Conservation (phyloP, 1,284 basidiomycete species). For the Quambalaria eucalypti region DNA sequence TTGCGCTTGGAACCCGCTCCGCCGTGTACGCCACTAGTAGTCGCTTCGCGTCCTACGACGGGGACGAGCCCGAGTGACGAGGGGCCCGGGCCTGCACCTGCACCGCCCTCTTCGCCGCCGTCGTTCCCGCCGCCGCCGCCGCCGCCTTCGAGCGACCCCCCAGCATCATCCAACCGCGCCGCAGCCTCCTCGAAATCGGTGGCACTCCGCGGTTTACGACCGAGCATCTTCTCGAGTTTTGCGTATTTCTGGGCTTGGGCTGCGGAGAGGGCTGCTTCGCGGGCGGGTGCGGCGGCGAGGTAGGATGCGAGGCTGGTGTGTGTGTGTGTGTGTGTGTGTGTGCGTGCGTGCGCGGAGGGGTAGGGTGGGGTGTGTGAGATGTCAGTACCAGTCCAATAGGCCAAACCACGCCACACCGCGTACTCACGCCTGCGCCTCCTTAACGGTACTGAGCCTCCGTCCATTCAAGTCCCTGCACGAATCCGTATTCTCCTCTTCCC, state of each 20-base stretch:
- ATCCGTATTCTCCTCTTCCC: constrained; percentile 68
- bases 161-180: constrained; percentile 33
- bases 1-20: neutral
- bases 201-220: constrained; percentile 26
- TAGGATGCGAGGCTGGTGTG: constrained; percentile 69
- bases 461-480: constrained; percentile 88
- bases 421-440: constrained; percentile 80
- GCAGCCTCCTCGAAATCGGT: constrained; percentile 46
- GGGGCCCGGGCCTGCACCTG: neutral
- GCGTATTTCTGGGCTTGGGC: constrained; percentile 69
- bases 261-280: constrained; percentile 58
- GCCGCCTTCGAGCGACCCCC: constrained; percentile 20
- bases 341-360: neutral
- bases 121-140: constrained; percentile 43
- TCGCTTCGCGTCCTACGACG: constrained; percentile 49
- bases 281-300: constrained; percentile 71
- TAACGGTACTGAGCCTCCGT: constrained; percentile 78
- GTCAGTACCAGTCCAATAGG: too few relatives aligned
- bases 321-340: neutral
- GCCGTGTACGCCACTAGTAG: constrained; percentile 3
- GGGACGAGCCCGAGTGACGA: constrained; percentile 4
- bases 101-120: too few relatives aligned
- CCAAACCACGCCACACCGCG: too few relatives aligned
- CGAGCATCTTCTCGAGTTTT: constrained; percentile 60
- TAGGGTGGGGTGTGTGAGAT: too few relatives aligned